Conservation (phyloP, 441 rosid genomes). For the Hura crepitans region DNA sequence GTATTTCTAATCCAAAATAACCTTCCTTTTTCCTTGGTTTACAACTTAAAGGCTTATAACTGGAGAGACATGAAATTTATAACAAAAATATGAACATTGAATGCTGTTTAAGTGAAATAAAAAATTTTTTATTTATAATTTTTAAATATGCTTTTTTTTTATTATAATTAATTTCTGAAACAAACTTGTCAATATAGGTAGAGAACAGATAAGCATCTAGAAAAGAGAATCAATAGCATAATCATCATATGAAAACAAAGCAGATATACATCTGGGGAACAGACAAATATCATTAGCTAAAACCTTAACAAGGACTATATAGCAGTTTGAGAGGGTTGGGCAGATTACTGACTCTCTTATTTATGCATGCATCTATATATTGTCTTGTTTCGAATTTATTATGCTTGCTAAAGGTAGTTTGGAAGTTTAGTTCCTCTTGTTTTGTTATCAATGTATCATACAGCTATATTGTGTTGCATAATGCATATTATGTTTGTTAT, state of each 20-base stretch:
- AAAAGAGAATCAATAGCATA: background rate
- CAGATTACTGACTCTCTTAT: background rate
- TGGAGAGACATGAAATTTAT: background rate
- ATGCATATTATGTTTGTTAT: background rate
- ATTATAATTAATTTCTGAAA: too few species aligned
- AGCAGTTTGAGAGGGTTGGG: background rate
- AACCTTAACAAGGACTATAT: background rate
- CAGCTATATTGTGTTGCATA: background rate
- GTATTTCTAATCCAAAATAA: too few species aligned
- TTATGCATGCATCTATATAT: too few species aligned
- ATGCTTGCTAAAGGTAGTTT: constrained; percentile 4
- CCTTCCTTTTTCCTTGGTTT: background rate
- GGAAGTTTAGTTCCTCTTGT: background rate
- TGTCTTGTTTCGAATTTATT: background rate
- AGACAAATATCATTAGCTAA: background rate
- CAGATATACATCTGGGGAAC: background rate
- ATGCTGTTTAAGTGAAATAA: background rate
- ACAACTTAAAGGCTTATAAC: background rate
- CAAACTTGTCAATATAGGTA: too few species aligned
- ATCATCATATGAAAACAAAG: background rate
- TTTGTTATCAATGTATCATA: background rate
- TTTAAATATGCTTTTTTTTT: background rate
- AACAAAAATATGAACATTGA: background rate
- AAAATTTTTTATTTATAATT: background rate
- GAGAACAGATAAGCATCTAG: too few species aligned